Base-by-base conservation (phyloP, 192 early-diverging fungal species). In the Podila minutissima region DNA sequence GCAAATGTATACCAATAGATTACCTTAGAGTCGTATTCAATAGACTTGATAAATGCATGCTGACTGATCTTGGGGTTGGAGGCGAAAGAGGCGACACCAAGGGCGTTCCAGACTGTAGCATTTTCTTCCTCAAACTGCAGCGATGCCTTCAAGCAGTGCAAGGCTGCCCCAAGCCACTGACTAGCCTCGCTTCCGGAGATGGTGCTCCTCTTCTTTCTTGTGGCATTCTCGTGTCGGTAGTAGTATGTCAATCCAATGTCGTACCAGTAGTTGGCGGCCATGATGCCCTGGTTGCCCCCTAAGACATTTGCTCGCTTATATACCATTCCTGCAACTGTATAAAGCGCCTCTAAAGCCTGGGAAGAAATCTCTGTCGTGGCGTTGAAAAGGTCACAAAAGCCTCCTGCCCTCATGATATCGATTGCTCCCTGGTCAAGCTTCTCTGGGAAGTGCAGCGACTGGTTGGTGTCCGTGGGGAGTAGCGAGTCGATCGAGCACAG, bases 11-110 rank as follows among this genome's bases (percentile, higher is more conserved):
- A 48, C n/a, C 32, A 49, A 32, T n/a, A 62, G 31, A 12, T 5
- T 87, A 94, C 93, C 88, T 88, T 84, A 7, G 90, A 74, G 58
- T 93, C 90, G 57, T 84, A 85, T 59, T 94, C 91, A 35, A 92
- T 88, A 17, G 97, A 88, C 74, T 90, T 87, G 67, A 97, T 93
- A 69, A 97, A 91, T 2, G 94, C 90, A 72, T 97, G 93, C 75
- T 98, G 97, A 58, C 91, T 90, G 50, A 96, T 75, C 55, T 85
- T 86, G 88, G 74, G 29, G 22, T 73, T 72, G 4, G 72, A 69
- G 13, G 76, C 57, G 20, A 85, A 59, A 1, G 90, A 85, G 17
- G 92, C 84, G 5, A 93, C 82, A 19, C 96, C 95, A 51, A 95
- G 86, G 0, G 91, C 83, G 59, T 93, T 94, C 92, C 94, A 94